Base-by-base conservation (phyloP, 1,284 basidiomycete genomes). In the Ganoderma meredithae region DNA sequence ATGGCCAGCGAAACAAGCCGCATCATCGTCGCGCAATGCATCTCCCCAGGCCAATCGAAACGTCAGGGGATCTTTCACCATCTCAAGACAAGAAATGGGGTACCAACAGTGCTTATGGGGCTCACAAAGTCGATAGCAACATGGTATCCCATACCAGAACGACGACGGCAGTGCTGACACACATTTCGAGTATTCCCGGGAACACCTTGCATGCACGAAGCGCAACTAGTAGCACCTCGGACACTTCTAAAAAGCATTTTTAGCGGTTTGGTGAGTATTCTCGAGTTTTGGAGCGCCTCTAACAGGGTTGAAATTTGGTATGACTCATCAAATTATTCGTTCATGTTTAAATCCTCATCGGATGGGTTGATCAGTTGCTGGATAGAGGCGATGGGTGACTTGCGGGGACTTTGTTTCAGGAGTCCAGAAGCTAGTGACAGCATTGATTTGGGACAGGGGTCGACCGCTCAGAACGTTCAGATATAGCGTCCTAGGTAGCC, bases 1-100 rank as follows among this genome's bases (percentile, higher is more conserved):
- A 88, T 67, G 85, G 87, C 39, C 82, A 85, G 59, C 81, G 82
- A 33, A 60, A 43, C 63, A 67, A 70, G 22, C 44, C 73, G 78
- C 33, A 62, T 40, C n/a, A 53, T 65, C n/a, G 39, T 19, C 52
- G 55, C 52, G 22, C 60, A 22, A 44, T 56, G 56, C 65, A 58
- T 31, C 17, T 60, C 33, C 39, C 25, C 22, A 49, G 36, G 56
- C 9, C 41, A 22, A 17, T 39, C 31, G 25, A 22, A 55, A 22
- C 43, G 41, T 40, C 62, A 47, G 27, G 55, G 40, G n/a, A 13
- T 53, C 25, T 8, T 9, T 27, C 17, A 47, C 17, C 55, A n/a
- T 49, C 19, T 19, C 36, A 15, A 17, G 62, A 67, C 62, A 68
- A 72, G 61, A 69, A 72, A 43, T 12, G 19, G 40, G 71, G 70